Percentiles rank a stretch among this genome's conserved stretches.
phyloP scores from a whole-genome alignment of 495 filamentous ascomycete genomes.

The Annulohypoxylon maeteangense region DNA sequence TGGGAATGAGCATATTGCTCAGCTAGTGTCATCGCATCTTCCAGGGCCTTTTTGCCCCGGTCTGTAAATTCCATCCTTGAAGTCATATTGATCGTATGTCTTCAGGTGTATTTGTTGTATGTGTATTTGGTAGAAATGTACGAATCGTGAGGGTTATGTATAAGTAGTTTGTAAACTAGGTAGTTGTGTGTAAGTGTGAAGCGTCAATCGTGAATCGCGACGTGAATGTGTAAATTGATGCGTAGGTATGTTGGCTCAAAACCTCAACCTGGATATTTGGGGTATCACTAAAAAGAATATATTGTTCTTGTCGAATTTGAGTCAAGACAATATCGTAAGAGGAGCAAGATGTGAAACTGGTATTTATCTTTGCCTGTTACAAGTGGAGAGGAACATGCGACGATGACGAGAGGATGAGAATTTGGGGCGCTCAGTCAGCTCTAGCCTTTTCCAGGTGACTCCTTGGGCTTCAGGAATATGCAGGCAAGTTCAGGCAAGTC shows the following conservation, averaged over 20 bases:
- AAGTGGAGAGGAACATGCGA: slow-evolving; percentile 40
- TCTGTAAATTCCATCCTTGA: slow-evolving; percentile 88
- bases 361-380: slow-evolving; percentile 34
- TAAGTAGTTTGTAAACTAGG: no score
- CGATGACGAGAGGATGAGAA: slow-evolving; percentile 30
- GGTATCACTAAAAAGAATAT: slow-evolving; percentile 26
- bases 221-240: slow-evolving; percentile 15
- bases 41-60: slow-evolving; percentile 84
- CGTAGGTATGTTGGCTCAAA: slow-evolving; percentile 20
- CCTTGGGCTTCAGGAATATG: not conserved
- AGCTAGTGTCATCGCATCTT: slow-evolving; percentile 84
- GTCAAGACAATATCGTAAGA: slow-evolving; percentile 14
- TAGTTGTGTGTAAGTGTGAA: no score
- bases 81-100: slow-evolving; percentile 53
- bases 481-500: not conserved
- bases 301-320: slow-evolving; percentile 18
- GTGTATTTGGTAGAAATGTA: not conserved
- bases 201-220: not conserved
- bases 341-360: slow-evolving; percentile 16
- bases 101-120: slow-evolving; percentile 13
- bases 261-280: not conserved
- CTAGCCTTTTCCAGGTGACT: slow-evolving; percentile 18
- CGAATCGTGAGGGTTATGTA: not conserved
- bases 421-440: slow-evolving; percentile 24
- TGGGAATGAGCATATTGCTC: slow-evolving; percentile 91